These are phyloP conservation scores for Hypomontagnella monticulosa DNA, from an alignment of 495 filamentous ascomycete genomes.

Conservation along the genomic window DNA sequence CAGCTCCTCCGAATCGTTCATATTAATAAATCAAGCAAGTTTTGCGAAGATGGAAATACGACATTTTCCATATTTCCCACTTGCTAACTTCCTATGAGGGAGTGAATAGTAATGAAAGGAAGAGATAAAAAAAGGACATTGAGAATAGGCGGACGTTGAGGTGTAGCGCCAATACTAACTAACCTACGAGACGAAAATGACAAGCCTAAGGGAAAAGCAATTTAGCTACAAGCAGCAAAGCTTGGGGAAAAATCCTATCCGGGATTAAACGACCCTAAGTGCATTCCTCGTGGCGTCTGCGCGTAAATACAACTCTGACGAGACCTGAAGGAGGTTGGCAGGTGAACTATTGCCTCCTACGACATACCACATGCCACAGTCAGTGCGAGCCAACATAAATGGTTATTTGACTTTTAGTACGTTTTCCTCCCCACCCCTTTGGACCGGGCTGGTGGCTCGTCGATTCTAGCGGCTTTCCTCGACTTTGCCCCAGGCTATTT, in stretches of 20 bases:
- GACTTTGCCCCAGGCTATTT: background rate
- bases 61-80: constrained; percentile 7
- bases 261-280: constrained; percentile 1
- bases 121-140: background rate
- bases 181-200: background rate
- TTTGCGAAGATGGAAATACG: constrained; percentile 15
- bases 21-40: constrained; percentile 25
- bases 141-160: background rate
- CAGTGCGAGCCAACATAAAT: background rate
- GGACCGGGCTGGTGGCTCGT: constrained; percentile 15
- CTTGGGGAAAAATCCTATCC: too few relatives aligned
- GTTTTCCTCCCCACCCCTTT: background rate
- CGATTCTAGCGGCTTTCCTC: constrained; percentile 34
- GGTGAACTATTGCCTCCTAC: constrained; percentile 31
- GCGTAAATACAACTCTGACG: background rate
- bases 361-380: constrained; percentile 14
- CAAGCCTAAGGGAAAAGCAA: background rate
- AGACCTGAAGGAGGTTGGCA: constrained; percentile 30
- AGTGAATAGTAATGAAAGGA: background rate
- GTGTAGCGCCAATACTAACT: background rate
- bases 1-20: constrained; percentile 22
- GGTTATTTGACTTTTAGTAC: background rate
- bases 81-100: background rate
- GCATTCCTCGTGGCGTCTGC: constrained; percentile 28
- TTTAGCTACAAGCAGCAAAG: too few relatives aligned